phyloP scores from a whole-genome alignment of 495 filamentous ascomycete genomes.

The Penicillium cinerascens region DNA sequence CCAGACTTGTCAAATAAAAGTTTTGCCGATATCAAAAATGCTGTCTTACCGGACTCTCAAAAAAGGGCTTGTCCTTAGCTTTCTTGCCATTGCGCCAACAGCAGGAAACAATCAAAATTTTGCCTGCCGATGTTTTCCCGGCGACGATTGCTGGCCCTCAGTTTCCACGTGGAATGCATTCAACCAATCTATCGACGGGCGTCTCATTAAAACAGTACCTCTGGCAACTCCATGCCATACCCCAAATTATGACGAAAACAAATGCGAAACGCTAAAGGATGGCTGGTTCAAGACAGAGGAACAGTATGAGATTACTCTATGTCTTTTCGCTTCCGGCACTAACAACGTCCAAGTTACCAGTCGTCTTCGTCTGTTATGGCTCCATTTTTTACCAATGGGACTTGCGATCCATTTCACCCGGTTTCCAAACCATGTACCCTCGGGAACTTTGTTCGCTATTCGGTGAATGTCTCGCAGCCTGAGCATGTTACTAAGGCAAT shows the following conservation, averaged over 20 bases:
- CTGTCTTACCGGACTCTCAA: not conserved
- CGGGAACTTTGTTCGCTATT: constrained; percentile 56
- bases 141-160: constrained; percentile 47
- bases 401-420: constrained; percentile 56
- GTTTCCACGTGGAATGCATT: constrained; percentile 36
- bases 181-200: constrained; percentile 41
- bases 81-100: not conserved
- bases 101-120: not conserved
- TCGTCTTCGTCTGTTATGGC: constrained; percentile 43
- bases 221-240: constrained; percentile 46
- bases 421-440: constrained; percentile 49
- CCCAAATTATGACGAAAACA: constrained; percentile 28
- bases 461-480: constrained; percentile 33
- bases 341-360: constrained; percentile 16
- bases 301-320: constrained; percentile 21
- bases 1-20: not conserved
- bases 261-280: constrained; percentile 25
- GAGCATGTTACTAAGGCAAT: constrained; percentile 34
- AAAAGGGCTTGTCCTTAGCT: not conserved
- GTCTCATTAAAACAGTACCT: constrained; percentile 44
- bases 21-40: not conserved
- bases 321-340: not conserved
- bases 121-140: constrained; percentile 33
- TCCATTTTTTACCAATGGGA: constrained; percentile 33
- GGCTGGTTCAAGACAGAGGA: constrained; percentile 29